phyloP scores from a whole-genome alignment of 768 basidiomycete species.

The Suillus americanus region DNA sequence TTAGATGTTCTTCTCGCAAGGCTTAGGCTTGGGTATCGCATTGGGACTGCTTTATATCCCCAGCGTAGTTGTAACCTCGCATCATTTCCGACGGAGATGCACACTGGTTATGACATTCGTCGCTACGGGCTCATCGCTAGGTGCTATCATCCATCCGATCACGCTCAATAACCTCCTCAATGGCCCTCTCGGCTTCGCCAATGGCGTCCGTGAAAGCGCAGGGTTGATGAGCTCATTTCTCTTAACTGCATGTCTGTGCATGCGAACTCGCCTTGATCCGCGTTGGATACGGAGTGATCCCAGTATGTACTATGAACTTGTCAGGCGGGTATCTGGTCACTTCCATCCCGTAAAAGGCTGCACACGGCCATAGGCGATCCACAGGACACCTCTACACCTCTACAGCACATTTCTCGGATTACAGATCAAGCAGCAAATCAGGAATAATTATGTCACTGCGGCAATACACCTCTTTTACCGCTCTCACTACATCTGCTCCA shows the following conservation, averaged over 20 bases:
- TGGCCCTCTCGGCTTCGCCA: background rate
- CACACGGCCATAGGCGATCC: slow-evolving; percentile 83
- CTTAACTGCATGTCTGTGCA: background rate
- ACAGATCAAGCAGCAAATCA: slow-evolving; percentile 29
- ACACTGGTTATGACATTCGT: background rate
- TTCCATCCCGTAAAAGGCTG: slow-evolving; percentile 65
- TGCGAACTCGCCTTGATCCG: background rate
- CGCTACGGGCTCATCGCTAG: background rate
- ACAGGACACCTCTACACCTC: slow-evolving; percentile 27
- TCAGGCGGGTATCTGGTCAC: slow-evolving; percentile 84
- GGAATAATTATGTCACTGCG: slow-evolving; percentile 93
- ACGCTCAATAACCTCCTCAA: background rate
- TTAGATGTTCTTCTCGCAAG: slow-evolving; percentile 46
- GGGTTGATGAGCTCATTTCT: background rate
- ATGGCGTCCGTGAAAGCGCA: background rate
- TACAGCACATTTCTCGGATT: slow-evolving; percentile 19
- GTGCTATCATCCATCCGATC: background rate
- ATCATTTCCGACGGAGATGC: slow-evolving; percentile 40
- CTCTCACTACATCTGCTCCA: slow-evolving; percentile 23
- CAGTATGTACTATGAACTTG: background rate
- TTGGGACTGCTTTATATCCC: slow-evolving; percentile 47
- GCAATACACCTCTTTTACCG: slow-evolving; percentile 64
- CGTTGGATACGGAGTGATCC: background rate
- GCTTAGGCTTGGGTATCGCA: slow-evolving; percentile 40
- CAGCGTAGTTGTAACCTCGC: slow-evolving; percentile 40